Conservation (phyloP, 2,329 filamentous ascomycete genomes). For the Diaporthe sp. region DNA sequence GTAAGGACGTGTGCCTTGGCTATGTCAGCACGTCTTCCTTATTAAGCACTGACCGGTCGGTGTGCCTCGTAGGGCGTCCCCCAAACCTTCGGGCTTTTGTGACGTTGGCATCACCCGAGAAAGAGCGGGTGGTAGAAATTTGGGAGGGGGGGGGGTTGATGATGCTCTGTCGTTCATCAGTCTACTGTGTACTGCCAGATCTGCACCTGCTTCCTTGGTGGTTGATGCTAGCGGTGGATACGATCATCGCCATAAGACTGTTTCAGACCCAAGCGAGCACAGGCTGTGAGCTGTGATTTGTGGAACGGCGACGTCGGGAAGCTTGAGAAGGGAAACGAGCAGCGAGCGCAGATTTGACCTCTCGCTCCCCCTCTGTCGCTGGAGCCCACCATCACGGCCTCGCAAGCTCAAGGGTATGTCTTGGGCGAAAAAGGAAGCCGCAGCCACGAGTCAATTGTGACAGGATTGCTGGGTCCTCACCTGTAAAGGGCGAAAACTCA, state of each 20-base stretch:
- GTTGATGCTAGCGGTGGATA: constrained; percentile 15
- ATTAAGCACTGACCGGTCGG: constrained; percentile 36
- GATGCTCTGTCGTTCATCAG: constrained; percentile 3
- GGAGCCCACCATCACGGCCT: constrained; percentile 5
- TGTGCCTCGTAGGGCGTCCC: background rate
- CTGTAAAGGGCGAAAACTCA: constrained; percentile 22
- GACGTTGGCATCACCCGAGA: background rate
- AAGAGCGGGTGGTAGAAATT: background rate
- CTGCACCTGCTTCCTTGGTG: constrained; percentile 4
- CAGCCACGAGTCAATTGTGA: constrained; percentile 32
- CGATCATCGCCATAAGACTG: constrained; percentile 40
- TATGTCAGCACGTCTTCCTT: constrained; percentile 32
- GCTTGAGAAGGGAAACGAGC: constrained; percentile 20
- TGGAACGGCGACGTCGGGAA: constrained; percentile 36
- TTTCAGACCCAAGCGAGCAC: constrained; percentile 42
- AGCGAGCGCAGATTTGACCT: constrained; percentile 17
- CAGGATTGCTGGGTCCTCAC: constrained; percentile 14
- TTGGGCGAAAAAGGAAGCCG: constrained; percentile 27
- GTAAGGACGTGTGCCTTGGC: constrained; percentile 14
- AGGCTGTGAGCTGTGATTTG: constrained; percentile 35
- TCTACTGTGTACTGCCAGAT: constrained; percentile 30
- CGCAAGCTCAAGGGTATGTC: constrained; percentile 18
- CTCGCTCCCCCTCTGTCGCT: background rate
- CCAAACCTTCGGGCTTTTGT: constrained; percentile 4
- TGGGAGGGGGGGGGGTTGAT: background rate